Percentiles rank a stretch among this genome's conserved stretches.
Conservation (phyloP, 1,139 yeast species). For the Scheffersomyces illinoinensis region DNA sequence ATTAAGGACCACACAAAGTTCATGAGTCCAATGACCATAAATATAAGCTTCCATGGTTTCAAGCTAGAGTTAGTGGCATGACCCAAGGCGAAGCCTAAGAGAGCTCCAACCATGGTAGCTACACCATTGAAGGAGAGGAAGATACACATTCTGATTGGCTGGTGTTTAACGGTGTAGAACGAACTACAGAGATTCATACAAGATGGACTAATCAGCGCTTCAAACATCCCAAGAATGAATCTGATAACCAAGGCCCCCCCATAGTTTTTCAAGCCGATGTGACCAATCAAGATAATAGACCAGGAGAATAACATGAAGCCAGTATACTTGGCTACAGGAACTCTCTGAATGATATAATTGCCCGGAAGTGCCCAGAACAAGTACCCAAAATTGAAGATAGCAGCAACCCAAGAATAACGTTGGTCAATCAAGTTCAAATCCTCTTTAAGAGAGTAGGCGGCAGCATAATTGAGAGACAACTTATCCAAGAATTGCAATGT, state of each 20-base stretch:
- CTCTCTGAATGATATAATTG: constrained; percentile 49
- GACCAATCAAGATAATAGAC: constrained; percentile 53
- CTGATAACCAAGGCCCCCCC: constrained; percentile 53
- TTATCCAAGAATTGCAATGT: constrained; percentile 52
- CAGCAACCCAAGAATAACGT: constrained; percentile 51
- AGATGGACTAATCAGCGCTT: constrained; percentile 36
- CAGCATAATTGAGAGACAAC: constrained; percentile 39
- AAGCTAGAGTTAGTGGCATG: constrained; percentile 25
- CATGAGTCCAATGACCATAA: constrained; percentile 49
- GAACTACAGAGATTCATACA: constrained; percentile 24
- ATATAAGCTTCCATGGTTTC: constrained; percentile 48
- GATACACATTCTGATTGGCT: constrained; percentile 34
- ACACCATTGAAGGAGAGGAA: constrained; percentile 32
- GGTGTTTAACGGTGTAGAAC: constrained; percentile 28
- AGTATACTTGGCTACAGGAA: constrained; percentile 55
- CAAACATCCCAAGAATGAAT: constrained; percentile 41
- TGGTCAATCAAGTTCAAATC: constrained; percentile 24
- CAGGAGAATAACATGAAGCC: constrained; percentile 47
- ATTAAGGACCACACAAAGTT: constrained; percentile 26
- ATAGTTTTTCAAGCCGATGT: constrained; percentile 44
- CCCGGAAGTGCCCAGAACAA: constrained; percentile 55
- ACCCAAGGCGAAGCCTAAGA: constrained; percentile 35
- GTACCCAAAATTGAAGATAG: constrained; percentile 58
- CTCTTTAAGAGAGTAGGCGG: constrained; percentile 22
- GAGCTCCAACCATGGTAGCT: constrained; percentile 32